Evolutionary conservation across 2,329 filamentous ascomycete genomes (phyloP).

Genomic region (Trichoderma breve): DNA sequence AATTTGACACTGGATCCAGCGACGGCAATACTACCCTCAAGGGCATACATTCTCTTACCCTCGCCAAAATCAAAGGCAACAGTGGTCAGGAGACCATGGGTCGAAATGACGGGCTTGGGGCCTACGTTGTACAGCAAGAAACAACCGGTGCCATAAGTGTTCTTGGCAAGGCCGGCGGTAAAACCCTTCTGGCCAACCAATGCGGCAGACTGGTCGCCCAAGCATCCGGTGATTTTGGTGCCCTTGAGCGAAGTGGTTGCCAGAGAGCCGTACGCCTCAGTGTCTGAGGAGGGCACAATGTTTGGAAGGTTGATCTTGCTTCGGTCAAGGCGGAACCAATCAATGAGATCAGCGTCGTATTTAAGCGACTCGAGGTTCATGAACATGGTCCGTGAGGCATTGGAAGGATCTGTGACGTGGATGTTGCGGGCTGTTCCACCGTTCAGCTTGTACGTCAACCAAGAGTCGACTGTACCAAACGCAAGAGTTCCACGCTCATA

Average conservation of each 20-base stretch:
- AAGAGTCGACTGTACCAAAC: constrained; percentile 79
- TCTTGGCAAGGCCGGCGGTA: constrained; percentile 72
- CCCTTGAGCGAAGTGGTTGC: constrained; percentile 62
- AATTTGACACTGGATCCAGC: constrained; percentile 76
- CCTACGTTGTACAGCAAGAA: constrained; percentile 84
- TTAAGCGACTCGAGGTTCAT: constrained; percentile 75
- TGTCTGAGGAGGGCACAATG: constrained; percentile 72
- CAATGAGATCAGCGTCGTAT: constrained; percentile 70
- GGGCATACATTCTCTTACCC: constrained; percentile 66
- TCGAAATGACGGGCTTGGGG: constrained; percentile 73
- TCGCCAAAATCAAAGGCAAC: constrained; percentile 74
- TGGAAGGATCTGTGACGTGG: constrained; percentile 75
- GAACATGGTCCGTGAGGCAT: constrained; percentile 85
- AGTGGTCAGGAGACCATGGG: constrained; percentile 72
- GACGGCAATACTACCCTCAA: constrained; percentile 76
- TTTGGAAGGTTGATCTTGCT: constrained; percentile 71
- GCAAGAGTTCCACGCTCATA: constrained; percentile 70
- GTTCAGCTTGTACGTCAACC: constrained; percentile 78
- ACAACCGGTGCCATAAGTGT: constrained; percentile 83
- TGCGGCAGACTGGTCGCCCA: constrained; percentile 80
- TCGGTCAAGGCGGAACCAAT: constrained; percentile 71
- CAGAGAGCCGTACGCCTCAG: constrained; percentile 65
- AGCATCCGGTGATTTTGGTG: constrained; percentile 69
- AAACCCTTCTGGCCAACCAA: constrained; percentile 79
- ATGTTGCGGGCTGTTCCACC: constrained; percentile 63